Conservation (phyloP, 1,284 basidiomycete genomes). For the Schizophyllum amplum region DNA sequence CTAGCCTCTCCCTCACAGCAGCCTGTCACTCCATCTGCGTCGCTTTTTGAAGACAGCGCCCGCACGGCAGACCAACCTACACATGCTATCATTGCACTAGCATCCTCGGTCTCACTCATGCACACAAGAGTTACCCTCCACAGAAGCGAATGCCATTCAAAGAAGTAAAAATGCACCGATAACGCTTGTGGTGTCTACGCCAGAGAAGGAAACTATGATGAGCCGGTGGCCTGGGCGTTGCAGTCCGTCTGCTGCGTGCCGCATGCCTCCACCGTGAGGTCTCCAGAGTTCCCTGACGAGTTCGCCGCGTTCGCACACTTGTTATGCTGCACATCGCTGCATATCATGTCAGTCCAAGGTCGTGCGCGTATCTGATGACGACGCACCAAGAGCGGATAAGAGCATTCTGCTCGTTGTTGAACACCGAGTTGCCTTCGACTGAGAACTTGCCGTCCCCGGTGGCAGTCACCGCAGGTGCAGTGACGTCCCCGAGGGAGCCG, state of each 20-base stretch:
- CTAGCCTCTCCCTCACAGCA: no score
- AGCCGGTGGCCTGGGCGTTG: not conserved
- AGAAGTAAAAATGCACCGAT: no score
- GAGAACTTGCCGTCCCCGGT: constrained; percentile 11
- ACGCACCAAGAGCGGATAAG: no score
- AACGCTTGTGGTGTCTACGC: no score
- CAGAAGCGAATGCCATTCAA: no score
- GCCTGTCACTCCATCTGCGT: no score
- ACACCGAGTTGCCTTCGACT: constrained; percentile 6
- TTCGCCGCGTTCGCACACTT: constrained; percentile 11
- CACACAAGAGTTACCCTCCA: no score
- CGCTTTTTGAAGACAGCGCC: no score
- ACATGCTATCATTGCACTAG: no score
- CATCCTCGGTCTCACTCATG: no score
- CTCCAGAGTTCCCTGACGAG: constrained; percentile 4
- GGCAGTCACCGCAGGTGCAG: constrained; percentile 7
- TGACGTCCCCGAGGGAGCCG: constrained; percentile 22
- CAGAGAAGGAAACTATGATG: no score
- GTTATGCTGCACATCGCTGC: constrained; percentile 8
- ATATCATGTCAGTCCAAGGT: not conserved
- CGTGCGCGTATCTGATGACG: not conserved
- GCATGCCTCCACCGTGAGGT: constrained; percentile 11
- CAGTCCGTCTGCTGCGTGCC: constrained; percentile 10
- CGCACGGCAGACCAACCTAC: no score
- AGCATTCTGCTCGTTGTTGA: not conserved